A percentile compares a stretch with the other conserved stretches of the same genome.
These are phyloP conservation scores for Chrysopogon serrulatus DNA, from an alignment of 176 grass and related monocot species.

Conservation along the genomic window DNA sequence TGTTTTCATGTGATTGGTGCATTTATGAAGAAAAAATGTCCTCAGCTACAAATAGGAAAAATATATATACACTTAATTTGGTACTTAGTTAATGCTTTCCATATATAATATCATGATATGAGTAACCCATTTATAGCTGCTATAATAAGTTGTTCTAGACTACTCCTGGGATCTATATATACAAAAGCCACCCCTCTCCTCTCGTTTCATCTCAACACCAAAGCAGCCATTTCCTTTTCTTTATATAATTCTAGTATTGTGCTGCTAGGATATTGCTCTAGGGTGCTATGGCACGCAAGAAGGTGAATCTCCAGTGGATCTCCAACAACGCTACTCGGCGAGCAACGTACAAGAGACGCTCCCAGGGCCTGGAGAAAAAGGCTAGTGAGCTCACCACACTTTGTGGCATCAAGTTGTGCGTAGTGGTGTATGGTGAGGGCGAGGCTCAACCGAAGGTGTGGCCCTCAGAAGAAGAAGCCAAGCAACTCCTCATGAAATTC, in stretches of 20 bases:
- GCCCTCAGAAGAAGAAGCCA: neutral
- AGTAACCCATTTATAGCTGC: neutral
- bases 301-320: conserved; percentile 29
- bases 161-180: neutral
- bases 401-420: conserved; percentile 4
- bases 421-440: conserved; percentile 25
- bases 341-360: conserved; percentile 17
- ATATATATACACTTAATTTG: neutral
- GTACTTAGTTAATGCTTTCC: neutral
- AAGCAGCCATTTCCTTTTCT: neutral
- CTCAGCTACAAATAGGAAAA: neutral
- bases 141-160: neutral
- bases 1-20: neutral
- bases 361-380: conserved; percentile 37
- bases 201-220: neutral
- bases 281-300: conserved; percentile 31
- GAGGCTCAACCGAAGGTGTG: conserved; percentile 19
- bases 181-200: neutral
- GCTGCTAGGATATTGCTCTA: neutral
- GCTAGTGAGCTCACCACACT: conserved; percentile 16
- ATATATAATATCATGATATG: neutral
- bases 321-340: neutral
- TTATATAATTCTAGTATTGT: neutral
- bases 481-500: neutral
- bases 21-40: neutral